Base-by-base conservation (phyloP, 768 basidiomycete species). In the Psilocybe azurescens region DNA sequence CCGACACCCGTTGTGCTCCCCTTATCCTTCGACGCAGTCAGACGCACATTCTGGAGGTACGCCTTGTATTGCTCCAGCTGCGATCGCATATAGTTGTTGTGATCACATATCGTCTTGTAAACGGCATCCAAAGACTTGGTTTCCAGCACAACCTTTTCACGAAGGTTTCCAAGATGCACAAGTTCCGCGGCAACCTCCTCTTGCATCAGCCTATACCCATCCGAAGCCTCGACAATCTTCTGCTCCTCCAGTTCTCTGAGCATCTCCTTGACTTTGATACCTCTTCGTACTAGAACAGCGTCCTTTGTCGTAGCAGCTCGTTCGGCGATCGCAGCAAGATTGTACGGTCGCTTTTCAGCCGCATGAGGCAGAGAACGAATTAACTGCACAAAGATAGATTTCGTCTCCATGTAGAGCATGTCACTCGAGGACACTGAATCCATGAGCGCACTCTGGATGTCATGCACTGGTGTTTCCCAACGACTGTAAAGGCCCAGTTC, bases 201-300 rank as follows among this genome's bases (percentile, higher is more conserved):
- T 69, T 96, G 94, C 93, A 99, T 96, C 63, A 99, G 87, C 76
- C 87, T 92, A 79, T 89, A 97, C 18, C 90, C 90, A 70, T 99
- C 97, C 48, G 73, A 53, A 18, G 81, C 80, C 51, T 98, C 95
- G 39, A 98, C 88, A 54, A 98, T 84, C 70, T 91, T 90, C 54
- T 89, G 83, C 72, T 96, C 93, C 74, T 98, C 97, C 50, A 99
- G 81, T 75, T 99, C 97, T 55, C 96, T 87, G 33, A 99, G 81
- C 93, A 99, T 97, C 81, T 98, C 96, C 82, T 99, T 98, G 70
- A 99, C 97, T 73, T 99, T 99, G 87, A 99, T 97, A 36, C 97
- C 97, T 72, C 91, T 95, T 44, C 97, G 88, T 32, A 99, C 97
- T 30, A 99, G 87, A 28, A 90, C 91, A 32, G 94, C 93, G 72